Evolutionary conservation across 306 rosid species (phyloP), one percentile per base, ranked within the genome.

Genomic region (Myrica gale): DNA sequence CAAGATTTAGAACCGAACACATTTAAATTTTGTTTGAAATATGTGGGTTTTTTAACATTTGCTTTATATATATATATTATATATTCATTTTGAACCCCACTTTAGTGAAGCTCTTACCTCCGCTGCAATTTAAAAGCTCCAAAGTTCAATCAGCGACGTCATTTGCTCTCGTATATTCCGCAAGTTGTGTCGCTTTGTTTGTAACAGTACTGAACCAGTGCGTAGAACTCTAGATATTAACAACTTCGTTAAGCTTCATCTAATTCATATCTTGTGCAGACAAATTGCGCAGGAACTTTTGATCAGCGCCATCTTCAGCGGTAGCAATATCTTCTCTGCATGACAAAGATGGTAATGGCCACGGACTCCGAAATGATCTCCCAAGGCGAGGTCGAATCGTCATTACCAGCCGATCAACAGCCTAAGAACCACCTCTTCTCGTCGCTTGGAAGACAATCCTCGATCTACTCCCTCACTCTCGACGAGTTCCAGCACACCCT

Each of bases 401-500:
- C 85, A 1, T 12, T 81, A 11, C 82, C 69, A 17, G 37, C 75
- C 0, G 85, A 84, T 1, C 81, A 82, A 56, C 79, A 66, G n/a
- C 81, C 42, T 72, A 76, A 79, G 54, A 81, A 76, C 67, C 73
- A 79, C 46, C 56, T 74, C 0, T 67, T 87, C 43, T 68, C 93
- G 0, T 75, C 90, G 0, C 79, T 92, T 0, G 97, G 98, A 80
- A 84, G 93, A 41, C 91, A 95, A 32, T 74, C 96, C 6, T 95
- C 97, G 0, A 95, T 95, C 47, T 95, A 92, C 70, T 88, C 98
- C 0, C 97, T 95, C 61, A 95, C 97, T 4, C 87, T 95, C 0
- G 97, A 95, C 1, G 97, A 95, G 84, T 92, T 95, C 62, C 98
- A 95, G 54, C 88, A 92, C 69, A 79, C 88, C 5, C 88, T 92